Evolutionary conservation across 2,329 filamentous ascomycete species (phyloP).

Genomic region (Penicillium griseofulvum): DNA sequence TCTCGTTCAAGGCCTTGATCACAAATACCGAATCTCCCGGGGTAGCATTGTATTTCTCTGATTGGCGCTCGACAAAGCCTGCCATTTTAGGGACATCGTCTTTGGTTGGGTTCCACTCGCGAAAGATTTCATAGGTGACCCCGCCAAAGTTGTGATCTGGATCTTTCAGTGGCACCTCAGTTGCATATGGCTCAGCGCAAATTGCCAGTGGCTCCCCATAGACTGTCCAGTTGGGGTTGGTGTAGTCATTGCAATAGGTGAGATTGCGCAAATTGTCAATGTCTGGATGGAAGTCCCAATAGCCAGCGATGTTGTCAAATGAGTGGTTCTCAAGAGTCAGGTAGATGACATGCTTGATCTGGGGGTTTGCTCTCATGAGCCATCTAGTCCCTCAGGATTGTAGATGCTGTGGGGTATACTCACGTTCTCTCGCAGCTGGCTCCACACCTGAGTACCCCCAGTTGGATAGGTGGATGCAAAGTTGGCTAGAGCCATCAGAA

Average conservation of each 20-base stretch:
- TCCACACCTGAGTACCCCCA: constrained; percentile 17
- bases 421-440: constrained; percentile 25
- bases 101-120: constrained; percentile 37
- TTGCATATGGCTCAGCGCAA: constrained; percentile 37
- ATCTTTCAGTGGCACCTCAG: constrained; percentile 36
- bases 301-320: constrained; percentile 43
- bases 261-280: constrained; percentile 38
- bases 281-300: constrained; percentile 38
- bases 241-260: constrained; percentile 40
- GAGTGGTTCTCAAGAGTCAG: constrained; percentile 42
- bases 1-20: constrained; percentile 38
- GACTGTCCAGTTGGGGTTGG: constrained; percentile 40
- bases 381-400: background rate
- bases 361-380: background rate
- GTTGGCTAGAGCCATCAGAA: constrained; percentile 12
- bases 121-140: constrained; percentile 39
- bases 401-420: constrained; percentile 1
- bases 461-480: constrained; percentile 19
- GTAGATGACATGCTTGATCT: constrained; percentile 39
- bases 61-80: constrained; percentile 41
- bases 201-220: constrained; percentile 37
- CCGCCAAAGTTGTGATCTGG: constrained; percentile 38
- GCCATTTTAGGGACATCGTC: constrained; percentile 39
- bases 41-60: constrained; percentile 36
- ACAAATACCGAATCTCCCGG: constrained; percentile 38